Conservation (phyloP, 306 rosid species). For the Gastrolobium villosum region DNA sequence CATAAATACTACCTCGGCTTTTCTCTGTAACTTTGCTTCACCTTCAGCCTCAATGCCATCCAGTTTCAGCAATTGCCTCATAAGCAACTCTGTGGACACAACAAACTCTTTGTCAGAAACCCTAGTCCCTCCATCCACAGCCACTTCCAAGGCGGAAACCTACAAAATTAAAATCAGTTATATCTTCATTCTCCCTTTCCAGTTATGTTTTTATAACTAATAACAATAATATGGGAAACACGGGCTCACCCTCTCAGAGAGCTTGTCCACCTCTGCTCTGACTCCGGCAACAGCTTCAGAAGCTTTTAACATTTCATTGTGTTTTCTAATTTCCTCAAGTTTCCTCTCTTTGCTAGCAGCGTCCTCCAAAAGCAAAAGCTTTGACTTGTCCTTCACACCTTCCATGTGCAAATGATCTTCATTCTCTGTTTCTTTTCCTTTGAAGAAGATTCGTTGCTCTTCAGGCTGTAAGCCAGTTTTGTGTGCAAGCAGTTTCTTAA, state of each 20-base stretch:
- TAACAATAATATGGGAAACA: neutral
- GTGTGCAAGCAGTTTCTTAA: constrained; percentile 65
- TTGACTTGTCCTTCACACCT: constrained; percentile 85
- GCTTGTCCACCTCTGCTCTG: constrained; percentile 78
- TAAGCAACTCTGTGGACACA: constrained; percentile 76
- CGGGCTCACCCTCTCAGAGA: constrained; percentile 72
- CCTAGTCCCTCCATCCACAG: constrained; percentile 74
- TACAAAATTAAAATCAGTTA: constrained; percentile 42
- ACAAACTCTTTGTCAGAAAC: constrained; percentile 81
- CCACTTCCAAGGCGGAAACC: constrained; percentile 84
- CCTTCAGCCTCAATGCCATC: constrained; percentile 91
- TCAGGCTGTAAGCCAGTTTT: constrained; percentile 74
- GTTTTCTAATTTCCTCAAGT: constrained; percentile 61
- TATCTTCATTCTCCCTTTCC: constrained; percentile 10
- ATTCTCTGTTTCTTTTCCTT: constrained; percentile 77
- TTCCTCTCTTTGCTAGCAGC: constrained; percentile 64
- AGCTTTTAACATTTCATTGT: constrained; percentile 63
- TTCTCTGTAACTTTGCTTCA: constrained; percentile 82
- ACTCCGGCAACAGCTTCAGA: constrained; percentile 70
- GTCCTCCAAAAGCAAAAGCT: constrained; percentile 73
- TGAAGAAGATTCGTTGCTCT: constrained; percentile 77
- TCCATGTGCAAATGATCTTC: constrained; percentile 71
- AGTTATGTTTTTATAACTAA: neutral
- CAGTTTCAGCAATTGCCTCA: constrained; percentile 86
- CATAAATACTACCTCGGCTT: constrained; percentile 72